Evolutionary conservation across 306 rosid species (phyloP).

Genomic region (Ceratonia siliqua): DNA sequence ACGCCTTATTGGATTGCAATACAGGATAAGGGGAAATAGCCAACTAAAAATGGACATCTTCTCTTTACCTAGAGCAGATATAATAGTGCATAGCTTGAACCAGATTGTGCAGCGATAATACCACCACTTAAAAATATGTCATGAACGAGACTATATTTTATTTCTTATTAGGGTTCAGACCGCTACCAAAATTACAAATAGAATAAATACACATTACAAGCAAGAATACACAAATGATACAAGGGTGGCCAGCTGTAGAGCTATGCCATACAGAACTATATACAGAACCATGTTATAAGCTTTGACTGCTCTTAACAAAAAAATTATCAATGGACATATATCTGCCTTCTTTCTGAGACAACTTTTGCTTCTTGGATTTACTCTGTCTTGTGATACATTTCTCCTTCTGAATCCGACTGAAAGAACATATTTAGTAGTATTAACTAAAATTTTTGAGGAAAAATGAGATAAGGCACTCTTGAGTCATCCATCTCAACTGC

Average conservation of each 20-base stretch:
- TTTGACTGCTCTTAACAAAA: conserved; percentile 61
- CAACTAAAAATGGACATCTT: not conserved
- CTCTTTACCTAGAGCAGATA: not conserved
- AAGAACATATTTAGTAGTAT: conserved; percentile 23
- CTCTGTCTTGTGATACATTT: conserved; percentile 34
- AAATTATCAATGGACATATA: conserved; percentile 71
- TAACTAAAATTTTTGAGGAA: conserved; percentile 10
- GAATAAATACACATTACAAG: conserved; percentile 23
- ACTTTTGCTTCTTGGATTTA: conserved; percentile 66
- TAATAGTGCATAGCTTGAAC: not conserved
- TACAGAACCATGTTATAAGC: conserved; percentile 28
- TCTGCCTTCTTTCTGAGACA: conserved; percentile 56
- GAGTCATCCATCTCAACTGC: conserved; percentile 5
- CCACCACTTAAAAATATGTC: not conserved
- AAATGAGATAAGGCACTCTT: not conserved
- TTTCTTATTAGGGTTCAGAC: conserved; percentile 14
- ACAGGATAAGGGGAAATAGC: not conserved
- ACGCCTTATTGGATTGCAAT: too few relatives aligned
- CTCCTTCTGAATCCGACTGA: conserved; percentile 52
- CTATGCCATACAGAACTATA: conserved; percentile 30
- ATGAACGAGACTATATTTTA: conserved; percentile 14
- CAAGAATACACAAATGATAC: conserved; percentile 19
- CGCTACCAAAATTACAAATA: conserved; percentile 24
- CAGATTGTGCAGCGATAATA: not conserved
- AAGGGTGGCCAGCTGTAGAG: not conserved